Percentiles rank a stretch among this genome's conserved stretches.
Evolutionary conservation across 177 flowering plant species (phyloP).

Genomic region (Tripterygium wilfordii): DNA sequence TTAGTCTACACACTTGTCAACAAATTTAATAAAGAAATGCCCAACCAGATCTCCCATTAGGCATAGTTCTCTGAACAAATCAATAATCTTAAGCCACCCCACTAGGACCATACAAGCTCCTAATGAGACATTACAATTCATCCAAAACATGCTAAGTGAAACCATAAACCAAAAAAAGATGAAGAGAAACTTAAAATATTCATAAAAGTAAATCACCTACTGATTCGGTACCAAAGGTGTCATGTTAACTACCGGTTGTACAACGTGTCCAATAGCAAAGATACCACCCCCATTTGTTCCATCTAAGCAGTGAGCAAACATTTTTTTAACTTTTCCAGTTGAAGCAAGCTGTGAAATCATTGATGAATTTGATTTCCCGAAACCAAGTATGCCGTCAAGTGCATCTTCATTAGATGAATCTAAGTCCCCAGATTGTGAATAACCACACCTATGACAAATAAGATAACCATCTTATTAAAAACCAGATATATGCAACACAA

Average conservation of each 20-base stretch:
- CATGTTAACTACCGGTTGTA: slow-evolving; percentile 75
- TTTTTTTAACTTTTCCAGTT: slow-evolving; percentile 72
- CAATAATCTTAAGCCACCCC: too few species aligned
- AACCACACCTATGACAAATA: slow-evolving; percentile 73
- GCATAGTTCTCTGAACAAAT: too few species aligned
- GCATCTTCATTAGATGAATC: slow-evolving; percentile 60
- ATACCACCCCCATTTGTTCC: slow-evolving; percentile 91
- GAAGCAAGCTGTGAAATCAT: slow-evolving; percentile 90
- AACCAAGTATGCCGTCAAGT: slow-evolving; percentile 91
- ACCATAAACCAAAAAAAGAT: not conserved
- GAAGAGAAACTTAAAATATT: not conserved
- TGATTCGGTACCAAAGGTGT: slow-evolving; percentile 76
- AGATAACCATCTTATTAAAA: too few species aligned
- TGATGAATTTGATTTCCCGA: slow-evolving; percentile 90
- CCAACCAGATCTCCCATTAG: too few species aligned
- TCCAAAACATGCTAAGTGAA: too few species aligned
- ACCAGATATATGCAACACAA: too few species aligned
- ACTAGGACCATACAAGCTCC: too few species aligned
- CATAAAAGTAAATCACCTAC: slow-evolving; percentile 37
- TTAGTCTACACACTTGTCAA: too few species aligned
- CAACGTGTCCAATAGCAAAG: slow-evolving; percentile 91
- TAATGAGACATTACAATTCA: too few species aligned
- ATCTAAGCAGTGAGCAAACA: slow-evolving; percentile 96
- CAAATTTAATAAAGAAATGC: too few species aligned
- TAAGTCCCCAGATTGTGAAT: slow-evolving; percentile 69